Base-by-base conservation (phyloP, 164 flowering plant species). In the Saururus chinensis region DNA sequence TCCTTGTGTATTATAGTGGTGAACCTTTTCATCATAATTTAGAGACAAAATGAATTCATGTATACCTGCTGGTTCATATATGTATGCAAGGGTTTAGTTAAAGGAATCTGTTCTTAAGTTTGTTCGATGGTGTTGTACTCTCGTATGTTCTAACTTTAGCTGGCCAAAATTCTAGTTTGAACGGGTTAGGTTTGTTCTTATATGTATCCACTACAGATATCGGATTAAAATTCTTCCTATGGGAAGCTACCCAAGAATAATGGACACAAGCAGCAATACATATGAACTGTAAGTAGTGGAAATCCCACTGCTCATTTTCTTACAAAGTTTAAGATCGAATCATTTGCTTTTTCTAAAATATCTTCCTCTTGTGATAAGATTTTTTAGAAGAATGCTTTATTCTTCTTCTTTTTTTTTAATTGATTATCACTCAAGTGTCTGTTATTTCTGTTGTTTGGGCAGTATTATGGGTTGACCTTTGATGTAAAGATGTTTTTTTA, bases 241-340 rank as follows among this genome's bases (percentile, higher is more conserved):
- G 96, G 99, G 97, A 45, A 90, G 99, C 75, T 95, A 95, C 66
- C 96, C 99, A 70, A 85, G 96, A 48, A 88, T 95, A 42, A 82
- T 84, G 93, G 96, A 95, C 76, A 75, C 67, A 74, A 87, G 66
- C 82, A 86, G 77, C 79, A 88, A 70, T 66, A 79, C 88, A 19
- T 95, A 87, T 75, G 99, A 95, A 62, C 82, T 95, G 99, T 93
- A 75, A 84, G 98, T 80, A 60, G 21, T 23, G 23, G 14, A 10
- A 40, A 19, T 26, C 19, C 7, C 9, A 17, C 37, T 37, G 6
- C 55, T 52, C 53, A 19, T 8, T 49, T 20, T 26, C 19, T 48
- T 16, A 42, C 19, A 42, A 42, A 9, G 53, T 24, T 41, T 23
- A n/a, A 41, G 14, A 12, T 45, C 14, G 17, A 45, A 45, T 12